Conservation (phyloP, 192 early-diverging fungal species). For the Coemansia sp. region DNA sequence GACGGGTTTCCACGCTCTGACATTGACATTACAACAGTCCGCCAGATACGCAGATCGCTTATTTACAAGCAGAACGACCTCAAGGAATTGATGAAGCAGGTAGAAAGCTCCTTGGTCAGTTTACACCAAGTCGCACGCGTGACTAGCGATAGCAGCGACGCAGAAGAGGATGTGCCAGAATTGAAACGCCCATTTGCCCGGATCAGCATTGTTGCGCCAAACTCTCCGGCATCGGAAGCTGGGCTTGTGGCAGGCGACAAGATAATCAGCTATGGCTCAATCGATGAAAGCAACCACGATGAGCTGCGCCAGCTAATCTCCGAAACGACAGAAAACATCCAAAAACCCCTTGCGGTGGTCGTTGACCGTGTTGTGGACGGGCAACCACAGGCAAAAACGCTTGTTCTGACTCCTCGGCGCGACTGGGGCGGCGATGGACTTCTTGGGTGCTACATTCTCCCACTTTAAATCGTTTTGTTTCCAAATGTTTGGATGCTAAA, state of each 20-base stretch:
- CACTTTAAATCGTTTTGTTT: constrained; percentile 4
- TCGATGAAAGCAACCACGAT: constrained; percentile 21
- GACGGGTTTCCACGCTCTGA: constrained; percentile 72
- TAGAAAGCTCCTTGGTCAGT: constrained; percentile 56
- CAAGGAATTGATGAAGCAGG: constrained; percentile 57
- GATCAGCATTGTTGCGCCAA: constrained; percentile 32
- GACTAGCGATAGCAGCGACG: not conserved
- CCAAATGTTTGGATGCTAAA: no score
- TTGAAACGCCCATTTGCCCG: constrained; percentile 45
- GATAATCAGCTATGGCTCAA: constrained; percentile 28
- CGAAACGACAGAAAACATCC: constrained; percentile 26
- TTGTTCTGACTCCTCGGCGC: constrained; percentile 25
- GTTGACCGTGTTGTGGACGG: constrained; percentile 46
- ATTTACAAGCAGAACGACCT: constrained; percentile 63
- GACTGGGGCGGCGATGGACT: constrained; percentile 53
- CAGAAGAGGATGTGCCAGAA: not conserved
- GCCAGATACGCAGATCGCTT: constrained; percentile 57
- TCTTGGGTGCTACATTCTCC: constrained; percentile 47
- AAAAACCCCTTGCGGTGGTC: constrained; percentile 14
- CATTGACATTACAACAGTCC: constrained; percentile 65
- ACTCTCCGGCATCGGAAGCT: constrained; percentile 42
- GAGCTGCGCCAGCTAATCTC: constrained; percentile 19
- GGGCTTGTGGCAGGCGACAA: constrained; percentile 43
- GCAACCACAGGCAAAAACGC: constrained; percentile 9
- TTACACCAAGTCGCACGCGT: constrained; percentile 37